Evolutionary conservation across 1,284 basidiomycete genomes (phyloP), one percentile per base, ranked within the genome.

Genomic region (Caloboletus firmus): DNA sequence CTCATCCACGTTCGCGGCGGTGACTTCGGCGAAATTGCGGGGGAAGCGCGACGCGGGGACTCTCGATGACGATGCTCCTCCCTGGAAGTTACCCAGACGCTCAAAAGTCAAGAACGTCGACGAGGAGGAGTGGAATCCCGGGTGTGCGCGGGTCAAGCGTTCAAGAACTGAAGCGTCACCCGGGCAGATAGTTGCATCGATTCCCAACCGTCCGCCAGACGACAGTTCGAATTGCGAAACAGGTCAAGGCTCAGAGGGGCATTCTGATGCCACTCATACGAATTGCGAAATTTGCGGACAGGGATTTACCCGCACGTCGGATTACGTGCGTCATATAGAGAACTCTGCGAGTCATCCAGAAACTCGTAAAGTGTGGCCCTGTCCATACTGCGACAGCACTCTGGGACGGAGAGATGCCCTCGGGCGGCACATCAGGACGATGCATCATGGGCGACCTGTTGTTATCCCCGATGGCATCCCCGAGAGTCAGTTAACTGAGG

Each of bases 361-460:
- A 18, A 65, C 67, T 1, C 63, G 63, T 4, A 68, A 56, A 43
- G 17, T 66, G 30, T 65, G 67, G 67, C 66, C 62, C 1, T 66
- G 64, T 13, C 49, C 52, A 4, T 42, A 56, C 24, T 66, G 64
- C 13, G 40, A 65, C 1, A 55, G 51, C 5, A 12, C 35, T 0
- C 35, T 66, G 15, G 66, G 64, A 22, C 64, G 64, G 4, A 63
- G 49, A 26, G 64, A 66, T 32, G 64, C 64, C 5, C 60, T 70
- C 0, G 36, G 13, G 13, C 53, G 64, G 1, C 64, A 66, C 22
- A 47, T 67, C 18, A 57, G 45, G 20, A 64, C 66, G 1, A 26
- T 66, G 4, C 64, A 65, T 18, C 40, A 43, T 1, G 65, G 39
- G 8, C 18, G 24, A 20, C 36, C 26, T 4, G 15, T 44, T 42